Percentiles rank a stretch among this genome's conserved stretches.
These are phyloP conservation scores for Fraxinus paxiana DNA, from an alignment of 305 asterid genomes.

Conservation along the genomic window DNA sequence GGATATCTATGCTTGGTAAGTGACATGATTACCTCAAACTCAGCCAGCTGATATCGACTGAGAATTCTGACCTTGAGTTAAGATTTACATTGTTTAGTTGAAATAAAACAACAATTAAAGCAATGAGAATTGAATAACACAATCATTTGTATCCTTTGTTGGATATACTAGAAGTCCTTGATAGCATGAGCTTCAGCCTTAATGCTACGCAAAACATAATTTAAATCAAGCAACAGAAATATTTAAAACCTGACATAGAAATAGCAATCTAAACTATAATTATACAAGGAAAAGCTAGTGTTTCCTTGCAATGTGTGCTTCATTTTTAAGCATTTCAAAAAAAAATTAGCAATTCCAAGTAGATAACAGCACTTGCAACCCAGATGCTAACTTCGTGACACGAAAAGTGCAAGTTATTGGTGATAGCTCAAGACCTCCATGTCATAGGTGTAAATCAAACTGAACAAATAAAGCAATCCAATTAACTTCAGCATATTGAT, in stretches of 20 bases:
- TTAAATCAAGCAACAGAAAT: not conserved
- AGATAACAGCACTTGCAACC: not conserved
- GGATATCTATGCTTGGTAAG: not conserved
- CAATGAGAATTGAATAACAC: not conserved
- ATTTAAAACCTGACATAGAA: not conserved
- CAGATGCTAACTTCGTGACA: not conserved
- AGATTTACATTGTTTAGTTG: slow-evolving; percentile 32
- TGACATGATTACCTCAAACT: slow-evolving; percentile 57
- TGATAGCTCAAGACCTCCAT: not conserved
- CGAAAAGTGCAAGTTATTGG: not conserved
- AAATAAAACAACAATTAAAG: not conserved
- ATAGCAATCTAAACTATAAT: not conserved
- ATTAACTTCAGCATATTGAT: not conserved
- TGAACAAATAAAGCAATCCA: not conserved
- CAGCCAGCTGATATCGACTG: slow-evolving; percentile 72
- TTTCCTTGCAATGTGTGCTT: not conserved
- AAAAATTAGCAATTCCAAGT: not conserved
- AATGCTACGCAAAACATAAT: not conserved
- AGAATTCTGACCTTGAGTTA: slow-evolving; percentile 37
- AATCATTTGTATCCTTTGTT: not conserved
- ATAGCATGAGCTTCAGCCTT: not conserved
- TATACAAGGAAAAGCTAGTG: not conserved
- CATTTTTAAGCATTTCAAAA: not conserved
- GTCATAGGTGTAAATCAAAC: not conserved
- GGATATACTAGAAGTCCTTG: not conserved